Base-by-base conservation (phyloP, 441 rosid species). In the Erodium texanum region DNA sequence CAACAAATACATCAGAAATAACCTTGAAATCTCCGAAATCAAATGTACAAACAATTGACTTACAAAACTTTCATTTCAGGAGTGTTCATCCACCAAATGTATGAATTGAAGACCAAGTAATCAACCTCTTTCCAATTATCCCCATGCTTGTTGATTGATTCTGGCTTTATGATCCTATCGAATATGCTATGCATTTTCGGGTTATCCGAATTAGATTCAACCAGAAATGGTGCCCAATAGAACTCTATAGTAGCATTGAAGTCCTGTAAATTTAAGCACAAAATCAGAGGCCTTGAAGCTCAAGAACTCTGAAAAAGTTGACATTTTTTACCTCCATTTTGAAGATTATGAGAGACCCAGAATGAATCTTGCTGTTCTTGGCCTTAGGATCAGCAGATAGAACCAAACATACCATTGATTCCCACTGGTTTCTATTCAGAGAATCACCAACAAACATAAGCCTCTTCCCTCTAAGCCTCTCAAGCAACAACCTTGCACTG, bases 41-140 rank as follows among this genome's bases (percentile, higher is more conserved):
- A n/a, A n/a, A n/a, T n/a, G n/a, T n/a, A n/a, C 2, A 27, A 27
- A 1, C 29, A 27, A 27, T 1, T 27, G 29, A 82, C 96, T 77
- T 80, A 93, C 98, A 93, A 69, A 68, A 87, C 84, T 90, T 90
- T 93, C 90, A 93, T 93, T 34, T 48, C n/a, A 76, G 81, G 79
- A 48, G 97, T 89, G 87, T 93, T 93, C 98, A 93, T 93, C 98
- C 98, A 93, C 98, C 98, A 93, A 5, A 93, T 90, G 76, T 93
- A 93, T 5, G 98, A 87, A 74, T 93, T 93, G 75, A 93, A 93
- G 24, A 93, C 74, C 71, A 93, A 85, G 76, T 77, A 90, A 76
- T 93, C 97, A 41, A 86, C 98, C 2, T 75, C 71, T 62, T 81
- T 82, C 98, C 97, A 93, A 74, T 87, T 77, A 50, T 73, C 76